Evolutionary conservation across 306 rosid species (phyloP), one percentile per base, ranked within the genome.

Genomic region (Sindora glabra): DNA sequence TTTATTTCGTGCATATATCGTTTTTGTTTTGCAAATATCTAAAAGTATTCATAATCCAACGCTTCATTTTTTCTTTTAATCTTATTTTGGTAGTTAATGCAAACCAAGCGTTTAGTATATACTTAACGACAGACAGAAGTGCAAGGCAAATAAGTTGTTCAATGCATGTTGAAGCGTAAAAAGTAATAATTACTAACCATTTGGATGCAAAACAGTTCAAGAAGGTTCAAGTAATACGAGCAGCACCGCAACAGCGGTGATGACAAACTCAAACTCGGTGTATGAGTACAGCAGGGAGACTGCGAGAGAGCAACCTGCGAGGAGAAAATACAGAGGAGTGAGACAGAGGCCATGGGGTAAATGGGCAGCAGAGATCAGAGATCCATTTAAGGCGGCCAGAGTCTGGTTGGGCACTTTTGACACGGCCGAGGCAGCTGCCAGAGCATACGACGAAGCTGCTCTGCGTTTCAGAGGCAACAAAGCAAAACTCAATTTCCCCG

Each of bases 281-380:
- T 80, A 80, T 19, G 86, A 83, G 34, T 80, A 74, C 62, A 67
- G 58, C 32, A 53, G 19, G 53, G 71, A 69, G 9, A n/a, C 4
- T 8, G 33, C 5, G 6, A 5, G 33, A 11, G 42, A 8, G 8
- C 41, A 58, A 57, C 49, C 44, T 10, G 72, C 40, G 30, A n/a
- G n/a, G n/a, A 84, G 77, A 56, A 77, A 64, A 67, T 84, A 84
- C 76, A 78, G 90, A 79, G 90, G 90, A 59, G 90, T 84, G 70
- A 78, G 90, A 30, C 90, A 78, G 69, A 72, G 90, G 24, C 90
- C 90, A 10, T 84, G 90, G 90, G 90, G 90, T 0, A 84, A 84
- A 25, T 84, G 84, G 86, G 90, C 90, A 3, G 90, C 90, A 1
- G 90, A 84, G 23, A 84, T 84, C 4, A 75, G 90, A 51, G 90